Percentiles rank a stretch among this genome's conserved stretches.
These are phyloP conservation scores for Saccharum officinarum DNA, from an alignment of 176 grass and related monocot species.

Conservation along the genomic window DNA sequence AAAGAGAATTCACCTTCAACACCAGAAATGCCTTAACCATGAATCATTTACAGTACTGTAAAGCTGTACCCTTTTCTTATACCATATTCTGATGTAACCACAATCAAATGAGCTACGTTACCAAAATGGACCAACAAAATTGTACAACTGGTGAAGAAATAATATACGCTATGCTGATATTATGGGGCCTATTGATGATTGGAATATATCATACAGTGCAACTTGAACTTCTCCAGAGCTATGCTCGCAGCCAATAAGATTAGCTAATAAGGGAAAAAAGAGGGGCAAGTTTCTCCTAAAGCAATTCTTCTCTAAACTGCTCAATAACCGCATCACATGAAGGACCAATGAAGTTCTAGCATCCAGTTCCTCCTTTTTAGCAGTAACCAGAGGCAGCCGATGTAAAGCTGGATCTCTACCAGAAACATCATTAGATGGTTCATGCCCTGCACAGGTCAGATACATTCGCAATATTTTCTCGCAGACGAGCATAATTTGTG, in stretches of 20 bases:
- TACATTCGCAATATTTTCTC: conserved; percentile 77
- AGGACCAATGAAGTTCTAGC: conserved; percentile 76
- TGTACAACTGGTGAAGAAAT: conserved; percentile 36
- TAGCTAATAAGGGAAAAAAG: conserved; percentile 81
- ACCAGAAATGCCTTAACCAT: conserved; percentile 17
- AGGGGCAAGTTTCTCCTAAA: conserved; percentile 71
- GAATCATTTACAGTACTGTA: conserved; percentile 39
- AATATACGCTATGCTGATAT: conserved; percentile 52
- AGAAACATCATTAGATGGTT: conserved; percentile 40
- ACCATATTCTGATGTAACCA: conserved; percentile 35
- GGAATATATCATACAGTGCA: conserved; percentile 80
- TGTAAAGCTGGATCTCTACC: conserved; percentile 33
- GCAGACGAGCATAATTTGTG: conserved; percentile 61
- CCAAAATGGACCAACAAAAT: conserved; percentile 37
- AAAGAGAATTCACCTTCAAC: conserved; percentile 42
- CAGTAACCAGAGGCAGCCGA: conserved; percentile 51
- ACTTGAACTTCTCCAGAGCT: conserved; percentile 71
- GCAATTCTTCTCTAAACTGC: conserved; percentile 60
- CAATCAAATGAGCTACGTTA: conserved; percentile 32
- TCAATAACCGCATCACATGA: conserved; percentile 68
- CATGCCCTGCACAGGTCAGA: conserved; percentile 67
- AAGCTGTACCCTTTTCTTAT: conserved; percentile 41
- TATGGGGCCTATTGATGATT: conserved; percentile 77
- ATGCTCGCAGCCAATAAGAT: conserved; percentile 92
- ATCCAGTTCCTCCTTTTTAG: conserved; percentile 79